Evolutionary conservation across 139 green algal species (phyloP).

Genomic region (Gonium pectorale): DNA sequence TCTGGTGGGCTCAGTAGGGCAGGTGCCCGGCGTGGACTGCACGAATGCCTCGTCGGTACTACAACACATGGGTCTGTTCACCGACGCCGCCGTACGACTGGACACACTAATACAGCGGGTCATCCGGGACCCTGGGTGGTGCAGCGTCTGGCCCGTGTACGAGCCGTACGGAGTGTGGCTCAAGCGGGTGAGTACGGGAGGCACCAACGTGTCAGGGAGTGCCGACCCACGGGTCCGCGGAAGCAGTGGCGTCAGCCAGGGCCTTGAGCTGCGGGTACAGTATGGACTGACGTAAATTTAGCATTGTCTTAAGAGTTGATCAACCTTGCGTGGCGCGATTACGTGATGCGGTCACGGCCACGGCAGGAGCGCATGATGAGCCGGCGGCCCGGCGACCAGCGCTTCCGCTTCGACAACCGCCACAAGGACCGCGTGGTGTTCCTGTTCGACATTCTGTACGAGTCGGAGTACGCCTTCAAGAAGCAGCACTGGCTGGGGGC

Average conservation of each 20-base stretch:
- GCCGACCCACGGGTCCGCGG: too few relatives aligned
- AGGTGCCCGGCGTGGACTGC: background rate
- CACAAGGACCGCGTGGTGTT: constrained; percentile 51
- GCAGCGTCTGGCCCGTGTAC: constrained; percentile 5
- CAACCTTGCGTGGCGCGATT: too few relatives aligned
- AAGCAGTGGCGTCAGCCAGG: too few relatives aligned
- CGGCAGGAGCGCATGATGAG: constrained; percentile 27
- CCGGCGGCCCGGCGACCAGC: background rate
- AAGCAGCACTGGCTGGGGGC: constrained; percentile 59
- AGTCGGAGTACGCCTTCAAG: constrained; percentile 54
- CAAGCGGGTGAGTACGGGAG: constrained; percentile 23
- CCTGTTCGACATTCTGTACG: constrained; percentile 64
- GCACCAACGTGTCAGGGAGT: too few relatives aligned
- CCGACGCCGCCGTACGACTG: background rate
- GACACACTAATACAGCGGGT: background rate
- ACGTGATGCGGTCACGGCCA: too few relatives aligned
- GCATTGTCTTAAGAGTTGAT: too few relatives aligned
- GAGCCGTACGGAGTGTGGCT: constrained; percentile 28
- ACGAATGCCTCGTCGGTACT: constrained; percentile 9
- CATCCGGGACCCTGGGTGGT: constrained; percentile 22
- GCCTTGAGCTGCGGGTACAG: too few relatives aligned
- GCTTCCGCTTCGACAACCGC: constrained; percentile 23
- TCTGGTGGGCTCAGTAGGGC: background rate
- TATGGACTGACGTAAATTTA: too few relatives aligned
- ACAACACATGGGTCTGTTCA: background rate